Evolutionary conservation across 768 basidiomycete genomes (phyloP).

Genomic region (Mycena chlorophos): DNA sequence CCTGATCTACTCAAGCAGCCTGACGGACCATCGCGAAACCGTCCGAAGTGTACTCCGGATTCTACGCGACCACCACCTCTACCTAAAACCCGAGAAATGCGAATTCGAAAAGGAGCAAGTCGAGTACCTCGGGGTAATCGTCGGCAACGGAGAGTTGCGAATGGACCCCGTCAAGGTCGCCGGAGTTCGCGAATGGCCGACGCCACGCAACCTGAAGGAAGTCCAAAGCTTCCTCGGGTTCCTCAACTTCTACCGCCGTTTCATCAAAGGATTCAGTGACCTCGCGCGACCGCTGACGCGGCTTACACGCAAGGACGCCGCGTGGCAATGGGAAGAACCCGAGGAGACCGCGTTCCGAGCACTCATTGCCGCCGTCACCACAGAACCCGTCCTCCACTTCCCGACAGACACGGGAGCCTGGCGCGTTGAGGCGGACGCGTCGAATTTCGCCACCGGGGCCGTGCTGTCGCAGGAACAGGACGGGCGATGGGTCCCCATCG

Average conservation of each 20-base stretch:
- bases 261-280: slow-evolving; percentile 33
- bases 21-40: slow-evolving; percentile 22
- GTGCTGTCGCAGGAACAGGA: slow-evolving; percentile 32
- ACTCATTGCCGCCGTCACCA: slow-evolving; percentile 29
- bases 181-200: slow-evolving; percentile 40
- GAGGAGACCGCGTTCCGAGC: slow-evolving; percentile 27
- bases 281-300: slow-evolving; percentile 30
- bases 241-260: slow-evolving; percentile 37
- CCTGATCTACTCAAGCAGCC: slow-evolving; percentile 36
- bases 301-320: slow-evolving; percentile 27
- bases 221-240: slow-evolving; percentile 46
- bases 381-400: slow-evolving; percentile 28
- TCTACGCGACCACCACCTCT: slow-evolving; percentile 31
- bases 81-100: slow-evolving; percentile 38
- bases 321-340: slow-evolving; percentile 29
- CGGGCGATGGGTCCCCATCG: slow-evolving; percentile 34
- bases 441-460: slow-evolving; percentile 33
- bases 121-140: slow-evolving; percentile 36
- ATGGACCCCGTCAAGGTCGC: slow-evolving; percentile 43
- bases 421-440: slow-evolving; percentile 33
- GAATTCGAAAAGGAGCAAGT: slow-evolving; percentile 25
- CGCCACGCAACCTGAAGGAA: slow-evolving; percentile 32
- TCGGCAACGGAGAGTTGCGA: slow-evolving; percentile 25
- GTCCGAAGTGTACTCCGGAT: slow-evolving; percentile 23
- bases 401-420: slow-evolving; percentile 15